Evolutionary conservation across 768 basidiomycete genomes (phyloP).

Genomic region (Rhizopogon vulgaris): DNA sequence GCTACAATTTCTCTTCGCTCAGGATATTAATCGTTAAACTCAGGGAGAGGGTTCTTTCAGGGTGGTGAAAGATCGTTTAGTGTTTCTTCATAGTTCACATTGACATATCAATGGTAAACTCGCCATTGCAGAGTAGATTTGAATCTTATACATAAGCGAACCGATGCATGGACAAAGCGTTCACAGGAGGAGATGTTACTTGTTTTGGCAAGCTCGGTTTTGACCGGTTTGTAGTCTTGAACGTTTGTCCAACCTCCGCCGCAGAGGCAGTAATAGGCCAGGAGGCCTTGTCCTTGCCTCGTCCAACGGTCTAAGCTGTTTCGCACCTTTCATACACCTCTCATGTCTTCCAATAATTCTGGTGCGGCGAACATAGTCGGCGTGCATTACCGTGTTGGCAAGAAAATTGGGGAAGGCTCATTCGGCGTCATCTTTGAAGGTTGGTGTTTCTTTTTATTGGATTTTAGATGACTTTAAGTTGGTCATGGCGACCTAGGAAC

Average conservation of each 20-base stretch:
- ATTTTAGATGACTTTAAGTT: background rate
- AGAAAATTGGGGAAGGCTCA: slow-evolving; percentile 98
- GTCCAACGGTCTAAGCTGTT: slow-evolving; percentile 7
- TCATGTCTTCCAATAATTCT: slow-evolving; percentile 52
- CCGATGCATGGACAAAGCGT: background rate
- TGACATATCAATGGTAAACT: background rate
- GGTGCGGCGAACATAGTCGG: slow-evolving; percentile 80
- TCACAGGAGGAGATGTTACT: background rate
- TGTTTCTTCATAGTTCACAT: background rate
- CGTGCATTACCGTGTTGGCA: slow-evolving; percentile 95
- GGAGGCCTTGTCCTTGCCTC: slow-evolving; percentile 8
- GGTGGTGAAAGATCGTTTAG: background rate
- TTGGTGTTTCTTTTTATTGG: slow-evolving; percentile 17
- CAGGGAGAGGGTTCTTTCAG: background rate
- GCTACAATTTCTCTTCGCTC: background rate
- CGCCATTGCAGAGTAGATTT: no score
- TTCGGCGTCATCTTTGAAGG: slow-evolving; percentile 97
- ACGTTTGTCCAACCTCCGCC: slow-evolving; percentile 25
- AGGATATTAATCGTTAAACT: background rate
- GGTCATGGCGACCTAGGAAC: slow-evolving; percentile 55
- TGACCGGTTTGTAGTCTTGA: slow-evolving; percentile 15
- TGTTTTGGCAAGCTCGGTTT: slow-evolving; percentile 17
- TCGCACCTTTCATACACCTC: slow-evolving; percentile 18
- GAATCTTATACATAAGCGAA: background rate
- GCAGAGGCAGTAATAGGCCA: slow-evolving; percentile 23